These are phyloP conservation scores for Kockiozyma suomiensis DNA, from an alignment of 805 yeast species.

Conservation along the genomic window DNA sequence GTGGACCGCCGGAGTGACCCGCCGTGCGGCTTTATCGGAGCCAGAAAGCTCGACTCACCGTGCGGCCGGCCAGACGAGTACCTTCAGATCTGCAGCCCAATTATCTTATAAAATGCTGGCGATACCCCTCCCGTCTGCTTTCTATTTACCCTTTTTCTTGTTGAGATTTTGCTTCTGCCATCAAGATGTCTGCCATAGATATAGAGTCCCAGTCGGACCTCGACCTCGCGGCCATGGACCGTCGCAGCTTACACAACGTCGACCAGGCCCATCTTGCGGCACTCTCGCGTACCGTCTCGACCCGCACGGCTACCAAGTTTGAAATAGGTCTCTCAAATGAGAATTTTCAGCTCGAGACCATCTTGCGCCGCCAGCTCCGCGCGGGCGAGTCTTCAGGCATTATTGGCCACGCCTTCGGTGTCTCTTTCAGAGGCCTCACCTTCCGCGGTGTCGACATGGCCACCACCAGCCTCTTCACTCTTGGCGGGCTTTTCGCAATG, in stretches of 20 bases:
- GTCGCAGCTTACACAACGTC: slow-evolving; percentile 8
- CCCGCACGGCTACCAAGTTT: slow-evolving; percentile 35
- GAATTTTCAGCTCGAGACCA: slow-evolving; percentile 42
- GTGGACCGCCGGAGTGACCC: no score
- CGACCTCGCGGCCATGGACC: slow-evolving; percentile 12
- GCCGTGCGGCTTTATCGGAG: no score
- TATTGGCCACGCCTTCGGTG: slow-evolving; percentile 43
- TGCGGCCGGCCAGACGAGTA: no score
- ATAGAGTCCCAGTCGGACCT: slow-evolving; percentile 15
- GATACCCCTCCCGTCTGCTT: neutral
- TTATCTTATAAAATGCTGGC: no score
- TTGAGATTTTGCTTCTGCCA: neutral
- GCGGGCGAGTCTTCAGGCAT: slow-evolving; percentile 41
- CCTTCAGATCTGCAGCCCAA: no score
- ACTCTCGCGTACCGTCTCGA: slow-evolving; percentile 37
- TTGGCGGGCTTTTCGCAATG: slow-evolving; percentile 46
- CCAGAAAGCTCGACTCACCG: no score
- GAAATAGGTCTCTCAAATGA: slow-evolving; percentile 36
- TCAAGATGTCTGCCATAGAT: slow-evolving; percentile 1
- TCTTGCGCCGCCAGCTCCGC: slow-evolving; percentile 38
- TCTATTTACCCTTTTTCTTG: neutral
- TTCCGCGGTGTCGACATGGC: slow-evolving; percentile 53
- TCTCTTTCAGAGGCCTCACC: slow-evolving; percentile 45
- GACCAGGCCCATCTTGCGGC: slow-evolving; percentile 31
- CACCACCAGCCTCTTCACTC: slow-evolving; percentile 50